Evolutionary conservation across 2,329 filamentous ascomycete species (phyloP).

Genomic region (Furcasterigmium furcatum): DNA sequence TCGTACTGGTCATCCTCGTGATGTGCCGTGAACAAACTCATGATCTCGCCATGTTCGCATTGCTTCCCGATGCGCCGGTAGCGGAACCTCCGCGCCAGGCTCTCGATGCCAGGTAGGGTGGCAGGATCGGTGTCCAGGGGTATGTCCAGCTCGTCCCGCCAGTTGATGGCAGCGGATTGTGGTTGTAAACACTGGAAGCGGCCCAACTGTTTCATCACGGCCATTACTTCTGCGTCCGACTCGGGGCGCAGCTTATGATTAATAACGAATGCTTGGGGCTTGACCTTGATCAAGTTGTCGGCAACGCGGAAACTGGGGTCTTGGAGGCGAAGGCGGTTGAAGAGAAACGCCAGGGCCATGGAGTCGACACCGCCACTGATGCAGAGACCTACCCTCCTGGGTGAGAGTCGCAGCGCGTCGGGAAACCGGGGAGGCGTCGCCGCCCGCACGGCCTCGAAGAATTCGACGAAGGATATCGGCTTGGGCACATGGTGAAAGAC

Average conservation of each 20-base stretch:
- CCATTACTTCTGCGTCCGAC: constrained; percentile 48
- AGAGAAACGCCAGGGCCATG: constrained; percentile 88
- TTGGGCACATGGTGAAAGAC: constrained; percentile 32
- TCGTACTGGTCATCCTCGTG: constrained; percentile 91
- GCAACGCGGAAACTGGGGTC: constrained; percentile 33
- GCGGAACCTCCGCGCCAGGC: constrained; percentile 67
- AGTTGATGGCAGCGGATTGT: constrained; percentile 36
- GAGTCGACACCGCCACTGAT: constrained; percentile 94
- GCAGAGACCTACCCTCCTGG: constrained; percentile 59
- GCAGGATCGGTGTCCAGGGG: constrained; percentile 22
- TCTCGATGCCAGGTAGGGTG: constrained; percentile 66
- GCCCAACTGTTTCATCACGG: constrained; percentile 38
- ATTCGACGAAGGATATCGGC: constrained; percentile 33
- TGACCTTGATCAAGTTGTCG: constrained; percentile 36
- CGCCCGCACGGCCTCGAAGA: constrained; percentile 45
- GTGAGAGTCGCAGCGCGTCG: constrained; percentile 13
- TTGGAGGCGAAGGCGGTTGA: constrained; percentile 41
- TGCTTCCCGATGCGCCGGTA: constrained; percentile 67
- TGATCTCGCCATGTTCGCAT: constrained; percentile 50
- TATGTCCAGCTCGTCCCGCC: constrained; percentile 35
- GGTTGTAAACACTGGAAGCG: constrained; percentile 23
- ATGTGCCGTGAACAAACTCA: constrained; percentile 73
- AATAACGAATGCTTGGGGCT: constrained; percentile 46
- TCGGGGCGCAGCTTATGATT: constrained; percentile 55
- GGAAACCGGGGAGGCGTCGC: constrained; percentile 48